Evolutionary conservation across 2,329 filamentous ascomycete species (phyloP), one percentile per base, ranked within the genome.

Genomic region (Hypoxylon sp.): DNA sequence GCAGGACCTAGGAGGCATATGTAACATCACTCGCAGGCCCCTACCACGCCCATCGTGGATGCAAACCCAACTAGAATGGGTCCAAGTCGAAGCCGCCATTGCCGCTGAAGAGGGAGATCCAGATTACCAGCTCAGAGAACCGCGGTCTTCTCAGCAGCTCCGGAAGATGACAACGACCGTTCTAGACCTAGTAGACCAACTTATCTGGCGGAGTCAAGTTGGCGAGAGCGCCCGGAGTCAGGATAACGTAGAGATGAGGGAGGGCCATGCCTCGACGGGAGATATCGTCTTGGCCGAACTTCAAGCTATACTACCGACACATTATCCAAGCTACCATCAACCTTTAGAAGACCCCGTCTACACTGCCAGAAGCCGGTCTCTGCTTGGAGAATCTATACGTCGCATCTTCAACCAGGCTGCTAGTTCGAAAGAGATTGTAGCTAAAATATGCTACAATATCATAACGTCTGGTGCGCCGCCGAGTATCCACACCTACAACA

Each of bases 401-500:
- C 70, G 70, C 48, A 72, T 75, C 6, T 76, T 79, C 42, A 73
- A 75, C 54, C 62, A 70, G 6, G 65, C 73, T n/a, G 21, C 54
- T 6, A 62, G 63, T 21, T 59, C 72, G 29, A 76, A 75, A 35
- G 76, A 78, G 31, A 73, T 69, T 17, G 77, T 83, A 32, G 77
- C 75, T n/a, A 84, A 83, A 73, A 81, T 89, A 57, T 88, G 86
- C 77, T 90, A 90, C 78, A 93, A 93, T 74, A 80, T 96, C 2
- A 83, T 93, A 15, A 81, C 88, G 2, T 89, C 88, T 2, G 77
- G 84, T 1, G 82, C 87, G 17, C 86, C 89, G 0, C 91, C 92
- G 0, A 88, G 88, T 68, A 85, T 92, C 37, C 84, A 89, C 70
- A 93, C 90, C 2, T 93, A 90, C 80, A 94, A 94, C 75, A 85